Evolutionary conservation across 2,329 filamentous ascomycete species (phyloP).

Genomic region (Neophaeococcomyces mojaviensis): DNA sequence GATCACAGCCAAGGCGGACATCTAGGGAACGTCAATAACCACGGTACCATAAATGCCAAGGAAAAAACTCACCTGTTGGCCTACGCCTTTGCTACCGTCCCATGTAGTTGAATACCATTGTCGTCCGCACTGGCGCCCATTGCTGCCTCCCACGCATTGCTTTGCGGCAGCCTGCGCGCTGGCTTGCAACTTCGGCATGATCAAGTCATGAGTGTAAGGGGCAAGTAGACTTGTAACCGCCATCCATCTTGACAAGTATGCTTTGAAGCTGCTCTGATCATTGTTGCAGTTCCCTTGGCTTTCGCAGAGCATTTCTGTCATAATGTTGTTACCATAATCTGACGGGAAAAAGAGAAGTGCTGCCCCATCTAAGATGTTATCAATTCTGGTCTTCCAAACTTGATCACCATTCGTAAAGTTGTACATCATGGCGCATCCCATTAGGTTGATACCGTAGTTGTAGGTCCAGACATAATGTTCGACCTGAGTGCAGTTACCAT

Average conservation of each 20-base stretch:
- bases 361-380: constrained; percentile 48
- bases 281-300: constrained; percentile 54
- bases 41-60: no score
- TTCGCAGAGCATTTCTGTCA: constrained; percentile 63
- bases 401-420: constrained; percentile 52
- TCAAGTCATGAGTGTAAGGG: constrained; percentile 49
- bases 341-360: constrained; percentile 44
- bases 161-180: constrained; percentile 54
- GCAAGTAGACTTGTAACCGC: constrained; percentile 53
- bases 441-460: constrained; percentile 53
- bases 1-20: constrained; percentile 58
- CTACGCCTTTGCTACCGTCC: constrained; percentile 54
- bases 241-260: constrained; percentile 62
- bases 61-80: constrained; percentile 51
- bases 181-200: constrained; percentile 51
- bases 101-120: constrained; percentile 51
- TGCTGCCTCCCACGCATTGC: constrained; percentile 54
- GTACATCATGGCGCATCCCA: constrained; percentile 61
- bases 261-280: constrained; percentile 69
- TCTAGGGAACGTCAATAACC: no score
- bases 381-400: constrained; percentile 49
- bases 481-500: constrained; percentile 53
- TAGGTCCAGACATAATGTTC: constrained; percentile 60
- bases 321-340: constrained; percentile 43
- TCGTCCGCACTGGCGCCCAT: constrained; percentile 56